Evolutionary conservation across 306 rosid species (phyloP).

Genomic region (Vigna angularis): DNA sequence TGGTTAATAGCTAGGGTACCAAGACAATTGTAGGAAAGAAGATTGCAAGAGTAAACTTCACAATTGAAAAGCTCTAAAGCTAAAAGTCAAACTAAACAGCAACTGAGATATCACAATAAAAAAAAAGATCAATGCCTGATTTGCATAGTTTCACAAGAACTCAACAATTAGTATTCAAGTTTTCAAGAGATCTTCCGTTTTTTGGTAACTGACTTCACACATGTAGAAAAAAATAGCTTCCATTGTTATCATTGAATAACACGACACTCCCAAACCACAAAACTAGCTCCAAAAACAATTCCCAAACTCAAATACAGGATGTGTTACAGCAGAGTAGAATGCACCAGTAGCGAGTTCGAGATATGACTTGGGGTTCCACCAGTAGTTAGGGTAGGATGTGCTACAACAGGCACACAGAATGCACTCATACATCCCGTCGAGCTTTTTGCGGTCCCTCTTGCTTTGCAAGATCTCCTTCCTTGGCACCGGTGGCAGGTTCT

Average conservation of each 20-base stretch:
- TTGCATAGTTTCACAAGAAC: background rate
- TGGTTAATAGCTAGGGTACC: background rate
- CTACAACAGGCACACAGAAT: slow-evolving; percentile 98
- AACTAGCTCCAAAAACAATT: background rate
- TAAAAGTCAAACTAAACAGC: too few species aligned
- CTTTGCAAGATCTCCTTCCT: slow-evolving; percentile 89
- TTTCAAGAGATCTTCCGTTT: background rate
- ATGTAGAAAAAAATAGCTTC: background rate
- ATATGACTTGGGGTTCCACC: slow-evolving; percentile 99
- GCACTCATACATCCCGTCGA: slow-evolving; percentile 99
- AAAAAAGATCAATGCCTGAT: background rate
- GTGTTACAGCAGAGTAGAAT: too few species aligned
- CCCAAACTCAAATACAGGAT: background rate
- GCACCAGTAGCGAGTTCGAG: slow-evolving; percentile 83
- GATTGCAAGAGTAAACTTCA: too few species aligned
- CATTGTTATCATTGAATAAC: background rate
- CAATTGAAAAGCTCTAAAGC: too few species aligned
- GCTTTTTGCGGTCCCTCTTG: slow-evolving; percentile 85
- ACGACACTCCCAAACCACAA: background rate
- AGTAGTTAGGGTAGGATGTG: slow-evolving; percentile 98
- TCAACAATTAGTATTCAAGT: background rate
- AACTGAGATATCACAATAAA: background rate
- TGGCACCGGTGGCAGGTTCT: slow-evolving; percentile 57
- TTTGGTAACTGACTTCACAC: background rate
- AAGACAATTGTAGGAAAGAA: too few species aligned